phyloP scores from a whole-genome alignment of 805 yeast genomes.

The Cyberlindnera bimundalis region DNA sequence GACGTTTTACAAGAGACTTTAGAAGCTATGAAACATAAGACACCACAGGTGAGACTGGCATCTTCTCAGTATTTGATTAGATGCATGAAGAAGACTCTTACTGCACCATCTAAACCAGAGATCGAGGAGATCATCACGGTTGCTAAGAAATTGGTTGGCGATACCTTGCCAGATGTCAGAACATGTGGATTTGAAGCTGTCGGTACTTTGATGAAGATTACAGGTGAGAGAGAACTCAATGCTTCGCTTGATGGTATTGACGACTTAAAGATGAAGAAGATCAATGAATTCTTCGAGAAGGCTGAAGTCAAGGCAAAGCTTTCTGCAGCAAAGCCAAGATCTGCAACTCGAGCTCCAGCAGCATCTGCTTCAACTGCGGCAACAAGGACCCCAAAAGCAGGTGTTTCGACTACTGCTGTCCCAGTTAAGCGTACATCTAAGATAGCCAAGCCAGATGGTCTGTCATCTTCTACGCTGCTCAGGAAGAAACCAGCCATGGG shows the following conservation, averaged over 20 bases:
- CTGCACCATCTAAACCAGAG: slow-evolving; percentile 49
- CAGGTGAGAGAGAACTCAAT: slow-evolving; percentile 67
- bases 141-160: slow-evolving; percentile 64
- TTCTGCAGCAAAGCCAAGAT: slow-evolving; percentile 24
- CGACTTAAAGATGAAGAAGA: slow-evolving; percentile 67
- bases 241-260: slow-evolving; percentile 67
- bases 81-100: slow-evolving; percentile 50
- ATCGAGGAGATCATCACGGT: slow-evolving; percentile 53
- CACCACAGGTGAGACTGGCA: slow-evolving; percentile 78
- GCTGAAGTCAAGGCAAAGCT: slow-evolving; percentile 51
- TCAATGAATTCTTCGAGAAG: slow-evolving; percentile 51
- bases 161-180: slow-evolving; percentile 82
- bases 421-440: slow-evolving; percentile 13
- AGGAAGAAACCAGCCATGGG: slow-evolving; percentile 12
- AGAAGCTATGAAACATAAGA: slow-evolving; percentile 64
- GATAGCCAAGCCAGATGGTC: slow-evolving; percentile 14
- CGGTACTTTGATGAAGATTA: slow-evolving; percentile 80
- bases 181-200: slow-evolving; percentile 71
- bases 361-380: slow-evolving; percentile 18
- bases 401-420: slow-evolving; percentile 4
- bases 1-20: slow-evolving; percentile 60
- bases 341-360: slow-evolving; percentile 20
- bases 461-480: slow-evolving; percentile 9
- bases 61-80: slow-evolving; percentile 61
- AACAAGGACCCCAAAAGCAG: slow-evolving; percentile 12